These are phyloP conservation scores for Calonectria hawksworthii DNA, from an alignment of 2,329 filamentous ascomycete species.

Conservation along the genomic window DNA sequence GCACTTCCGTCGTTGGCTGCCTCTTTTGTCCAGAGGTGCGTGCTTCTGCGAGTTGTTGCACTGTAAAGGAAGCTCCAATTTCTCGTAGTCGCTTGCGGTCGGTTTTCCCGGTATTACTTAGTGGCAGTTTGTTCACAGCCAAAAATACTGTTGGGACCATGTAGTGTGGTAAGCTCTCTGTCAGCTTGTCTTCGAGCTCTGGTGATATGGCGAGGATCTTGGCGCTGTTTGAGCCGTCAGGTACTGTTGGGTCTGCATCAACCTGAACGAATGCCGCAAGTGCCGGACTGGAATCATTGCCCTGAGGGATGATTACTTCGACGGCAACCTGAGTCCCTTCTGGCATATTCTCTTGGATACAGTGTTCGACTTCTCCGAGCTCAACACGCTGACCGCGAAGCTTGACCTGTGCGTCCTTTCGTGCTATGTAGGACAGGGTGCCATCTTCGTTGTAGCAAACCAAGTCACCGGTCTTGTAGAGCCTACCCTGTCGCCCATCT, in stretches of 20 bases:
- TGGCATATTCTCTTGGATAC: constrained; percentile 7
- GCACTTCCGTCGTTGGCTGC: constrained; percentile 13
- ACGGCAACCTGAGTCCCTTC: constrained; percentile 5
- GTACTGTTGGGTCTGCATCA: background rate
- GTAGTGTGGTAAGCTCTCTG: constrained; percentile 30
- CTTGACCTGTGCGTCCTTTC: constrained; percentile 71
- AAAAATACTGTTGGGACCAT: constrained; percentile 38
- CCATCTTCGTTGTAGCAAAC: constrained; percentile 57
- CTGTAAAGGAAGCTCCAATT: constrained; percentile 25
- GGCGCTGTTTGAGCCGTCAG: background rate
- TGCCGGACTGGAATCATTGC: background rate
- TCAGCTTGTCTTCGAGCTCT: constrained; percentile 8
- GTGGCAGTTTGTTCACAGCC: constrained; percentile 25
- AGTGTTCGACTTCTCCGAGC: constrained; percentile 50
- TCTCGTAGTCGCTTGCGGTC: constrained; percentile 27
- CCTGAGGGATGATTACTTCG: constrained; percentile 19
- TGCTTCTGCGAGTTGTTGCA: constrained; percentile 55
- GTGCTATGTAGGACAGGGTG: constrained; percentile 59
- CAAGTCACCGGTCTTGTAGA: constrained; percentile 64
- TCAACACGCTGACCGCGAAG: constrained; percentile 71
- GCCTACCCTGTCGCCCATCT: constrained; percentile 18
- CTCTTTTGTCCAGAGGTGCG: background rate
- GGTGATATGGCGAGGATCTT: background rate
- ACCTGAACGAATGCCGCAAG: background rate
- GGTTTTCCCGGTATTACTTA: constrained; percentile 30